A percentile compares a stretch with the other conserved stretches of the same genome.
phyloP scores from a whole-genome alignment of 345 rosid genomes.

The Eucalyptus sideroxylon region DNA sequence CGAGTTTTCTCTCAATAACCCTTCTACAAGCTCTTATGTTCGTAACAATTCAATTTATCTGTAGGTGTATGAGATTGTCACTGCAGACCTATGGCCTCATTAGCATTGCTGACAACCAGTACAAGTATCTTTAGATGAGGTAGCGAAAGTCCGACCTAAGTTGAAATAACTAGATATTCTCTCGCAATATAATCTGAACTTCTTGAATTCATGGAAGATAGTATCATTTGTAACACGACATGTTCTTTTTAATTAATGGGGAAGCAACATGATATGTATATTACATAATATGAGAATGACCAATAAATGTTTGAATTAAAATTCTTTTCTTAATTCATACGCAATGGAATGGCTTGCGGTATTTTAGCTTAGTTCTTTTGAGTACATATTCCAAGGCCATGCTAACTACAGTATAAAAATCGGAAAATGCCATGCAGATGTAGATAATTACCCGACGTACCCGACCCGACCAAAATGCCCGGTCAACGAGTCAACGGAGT shows the following conservation, averaged over 20 bases:
- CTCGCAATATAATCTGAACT: neutral
- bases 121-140: neutral
- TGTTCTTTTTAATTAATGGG: neutral
- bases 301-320: neutral
- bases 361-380: neutral
- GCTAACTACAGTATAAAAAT: neutral
- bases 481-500: neutral
- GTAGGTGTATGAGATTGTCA: accelerated
- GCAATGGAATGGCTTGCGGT: neutral
- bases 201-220: neutral
- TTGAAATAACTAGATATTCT: neutral
- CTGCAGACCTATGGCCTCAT: accelerated
- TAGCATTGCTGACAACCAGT: neutral
- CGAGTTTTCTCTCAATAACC: neutral
- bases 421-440: neutral
- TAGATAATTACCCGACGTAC: neutral
- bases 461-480: neutral
- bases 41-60: neutral
- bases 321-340: neutral
- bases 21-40: neutral
- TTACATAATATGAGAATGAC: neutral
- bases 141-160: accelerated
- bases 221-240: accelerated
- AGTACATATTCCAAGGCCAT: neutral
- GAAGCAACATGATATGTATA: neutral